phyloP scores from a whole-genome alignment of 352 stramenopile genomes.

The Plasmopara viticola region DNA sequence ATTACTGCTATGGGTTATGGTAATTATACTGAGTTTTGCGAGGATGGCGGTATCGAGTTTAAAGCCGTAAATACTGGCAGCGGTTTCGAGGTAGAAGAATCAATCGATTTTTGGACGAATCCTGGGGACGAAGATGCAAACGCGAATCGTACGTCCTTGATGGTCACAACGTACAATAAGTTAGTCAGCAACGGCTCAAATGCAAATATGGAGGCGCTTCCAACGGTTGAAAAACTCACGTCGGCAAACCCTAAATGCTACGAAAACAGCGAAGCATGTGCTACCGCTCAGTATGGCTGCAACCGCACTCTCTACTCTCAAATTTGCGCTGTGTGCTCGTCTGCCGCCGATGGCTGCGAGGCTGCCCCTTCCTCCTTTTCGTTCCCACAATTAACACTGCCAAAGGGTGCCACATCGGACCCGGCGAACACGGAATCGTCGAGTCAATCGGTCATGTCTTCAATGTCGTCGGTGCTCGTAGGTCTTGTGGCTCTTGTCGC shows the following conservation, averaged over 20 bases:
- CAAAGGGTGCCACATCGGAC: conserved; percentile 14
- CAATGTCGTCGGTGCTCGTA: conserved; percentile 18
- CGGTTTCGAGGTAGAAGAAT: conserved; percentile 25
- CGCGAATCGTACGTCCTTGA: conserved; percentile 25
- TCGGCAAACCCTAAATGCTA: conserved; percentile 61
- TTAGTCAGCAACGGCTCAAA: conserved; percentile 23
- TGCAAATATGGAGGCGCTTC: conserved; percentile 43
- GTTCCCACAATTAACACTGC: conserved; percentile 39
- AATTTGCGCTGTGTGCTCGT: conserved; percentile 47
- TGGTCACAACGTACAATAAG: conserved; percentile 53
- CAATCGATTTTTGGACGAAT: conserved; percentile 57
- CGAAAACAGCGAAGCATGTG: conserved; percentile 51
- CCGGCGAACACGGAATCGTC: conserved; percentile 7
- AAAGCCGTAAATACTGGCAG: conserved; percentile 27
- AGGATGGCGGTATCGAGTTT: conserved; percentile 50
- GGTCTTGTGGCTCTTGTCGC: conserved; percentile 20
- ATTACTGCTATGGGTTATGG: conserved; percentile 57
- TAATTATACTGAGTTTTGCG: conserved; percentile 57
- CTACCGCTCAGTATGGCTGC: conserved; percentile 37
- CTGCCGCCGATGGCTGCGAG: conserved; percentile 23
- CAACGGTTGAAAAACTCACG: conserved; percentile 31
- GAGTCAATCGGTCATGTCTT: conserved; percentile 4
- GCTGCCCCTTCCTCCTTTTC: conserved; percentile 30
- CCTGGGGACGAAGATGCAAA: conserved; percentile 39
- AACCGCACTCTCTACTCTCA: conserved; percentile 53